A percentile compares a stretch with the other conserved stretches of the same genome.
phyloP scores from a whole-genome alignment of 768 basidiomycete genomes.

The Mycena vitilis region DNA sequence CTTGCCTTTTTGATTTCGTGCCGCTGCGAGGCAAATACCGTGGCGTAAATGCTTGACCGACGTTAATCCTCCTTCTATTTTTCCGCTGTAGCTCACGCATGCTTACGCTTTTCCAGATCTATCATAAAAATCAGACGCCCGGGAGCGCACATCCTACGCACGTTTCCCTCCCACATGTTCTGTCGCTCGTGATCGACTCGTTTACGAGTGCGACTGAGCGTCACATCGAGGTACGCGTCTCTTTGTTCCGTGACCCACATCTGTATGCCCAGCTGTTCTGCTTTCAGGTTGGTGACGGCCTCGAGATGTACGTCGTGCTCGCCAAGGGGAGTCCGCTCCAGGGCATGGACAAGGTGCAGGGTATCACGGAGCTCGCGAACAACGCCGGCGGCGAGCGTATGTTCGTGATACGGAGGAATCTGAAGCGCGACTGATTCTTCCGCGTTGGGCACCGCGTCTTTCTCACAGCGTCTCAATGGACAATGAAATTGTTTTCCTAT shows the following conservation, averaged over 20 bases:
- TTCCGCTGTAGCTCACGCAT: background rate
- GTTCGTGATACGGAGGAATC: constrained; percentile 80
- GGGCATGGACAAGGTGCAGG: constrained; percentile 65
- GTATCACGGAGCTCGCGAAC: constrained; percentile 72
- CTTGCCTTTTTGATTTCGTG: no score
- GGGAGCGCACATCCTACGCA: constrained; percentile 72
- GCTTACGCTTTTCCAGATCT: constrained; percentile 69
- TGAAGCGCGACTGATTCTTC: constrained; percentile 79
- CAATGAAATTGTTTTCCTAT: constrained; percentile 11
- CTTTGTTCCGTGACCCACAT: constrained; percentile 9
- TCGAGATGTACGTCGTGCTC: constrained; percentile 91
- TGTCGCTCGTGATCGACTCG: constrained; percentile 92
- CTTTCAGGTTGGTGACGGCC: constrained; percentile 89
- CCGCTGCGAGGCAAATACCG: background rate
- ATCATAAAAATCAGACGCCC: constrained; percentile 93
- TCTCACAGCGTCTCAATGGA: background rate
- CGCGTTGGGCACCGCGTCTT: no score
- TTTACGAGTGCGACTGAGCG: constrained; percentile 98
- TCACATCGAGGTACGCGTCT: constrained; percentile 85
- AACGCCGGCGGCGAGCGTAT: constrained; percentile 76
- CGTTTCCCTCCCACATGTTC: constrained; percentile 82
- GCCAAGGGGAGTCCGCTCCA: constrained; percentile 74
- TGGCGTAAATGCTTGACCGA: constrained; percentile 27
- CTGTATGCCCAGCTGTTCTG: background rate
- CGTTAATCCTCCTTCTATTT: constrained; percentile 14